These are phyloP conservation scores for Prototheca wickerhamii DNA, from an alignment of 163 green algal species.

Conservation along the genomic window DNA sequence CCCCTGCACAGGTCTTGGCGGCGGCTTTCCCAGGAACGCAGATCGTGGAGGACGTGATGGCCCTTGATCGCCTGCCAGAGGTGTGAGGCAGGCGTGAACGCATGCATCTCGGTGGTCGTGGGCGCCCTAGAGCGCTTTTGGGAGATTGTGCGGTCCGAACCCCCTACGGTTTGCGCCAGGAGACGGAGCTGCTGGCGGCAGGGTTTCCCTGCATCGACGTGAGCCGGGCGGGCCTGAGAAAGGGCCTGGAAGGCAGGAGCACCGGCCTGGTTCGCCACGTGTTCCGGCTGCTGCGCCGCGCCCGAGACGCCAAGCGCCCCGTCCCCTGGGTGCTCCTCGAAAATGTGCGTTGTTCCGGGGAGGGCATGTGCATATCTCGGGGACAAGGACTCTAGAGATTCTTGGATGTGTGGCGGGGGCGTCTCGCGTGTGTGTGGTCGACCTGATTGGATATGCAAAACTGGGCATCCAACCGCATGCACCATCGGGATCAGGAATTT, in stretches of 20 bases:
- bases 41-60: conserved; percentile 53
- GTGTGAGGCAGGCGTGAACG: conserved; percentile 17
- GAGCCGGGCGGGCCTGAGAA: conserved; percentile 51
- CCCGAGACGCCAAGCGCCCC: conserved; percentile 32
- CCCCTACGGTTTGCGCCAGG: conserved; percentile 27
- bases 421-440: not conserved
- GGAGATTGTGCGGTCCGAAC: not conserved
- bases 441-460: no score
- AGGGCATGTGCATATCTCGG: no score
- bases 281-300: conserved; percentile 63
- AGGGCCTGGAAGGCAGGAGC: conserved; percentile 53
- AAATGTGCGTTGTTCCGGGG: conserved; percentile 64
- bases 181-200: conserved; percentile 73
- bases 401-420: not conserved
- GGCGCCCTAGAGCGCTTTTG: not conserved
- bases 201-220: conserved; percentile 88
- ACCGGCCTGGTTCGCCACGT: conserved; percentile 75
- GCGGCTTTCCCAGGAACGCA: conserved; percentile 50
- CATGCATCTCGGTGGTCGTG: not conserved
- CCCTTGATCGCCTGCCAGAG: conserved; percentile 52
- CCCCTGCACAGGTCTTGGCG: conserved; percentile 48
- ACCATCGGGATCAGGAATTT: no score
- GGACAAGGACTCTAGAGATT: no score
- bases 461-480: no score
- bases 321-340: conserved; percentile 87